Conservation (phyloP, 768 basidiomycete genomes). For the Phlebiopsis flavidoalba region DNA sequence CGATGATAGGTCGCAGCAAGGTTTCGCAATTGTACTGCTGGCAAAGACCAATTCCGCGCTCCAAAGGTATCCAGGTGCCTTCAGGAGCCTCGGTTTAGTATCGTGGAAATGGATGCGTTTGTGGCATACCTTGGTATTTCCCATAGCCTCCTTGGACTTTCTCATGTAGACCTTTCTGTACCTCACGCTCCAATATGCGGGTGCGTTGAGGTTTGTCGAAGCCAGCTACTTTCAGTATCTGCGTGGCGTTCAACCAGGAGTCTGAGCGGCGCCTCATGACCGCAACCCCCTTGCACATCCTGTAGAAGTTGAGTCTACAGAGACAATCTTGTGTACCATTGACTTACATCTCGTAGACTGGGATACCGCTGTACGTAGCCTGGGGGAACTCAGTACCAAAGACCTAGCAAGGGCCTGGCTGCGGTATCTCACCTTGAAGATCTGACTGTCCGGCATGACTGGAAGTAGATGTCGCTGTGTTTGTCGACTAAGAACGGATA, state of each 20-base stretch:
- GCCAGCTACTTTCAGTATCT: slow-evolving; percentile 97
- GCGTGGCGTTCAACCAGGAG: slow-evolving; percentile 98
- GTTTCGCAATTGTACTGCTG: slow-evolving; percentile 91
- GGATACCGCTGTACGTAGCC: slow-evolving; percentile 92
- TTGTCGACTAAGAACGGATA: background rate
- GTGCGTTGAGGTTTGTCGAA: slow-evolving; percentile 99
- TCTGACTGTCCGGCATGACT: slow-evolving; percentile 75
- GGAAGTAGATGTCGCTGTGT: background rate
- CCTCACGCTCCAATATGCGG: slow-evolving; percentile 93
- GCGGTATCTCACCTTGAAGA: slow-evolving; percentile 68
- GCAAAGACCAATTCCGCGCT: slow-evolving; percentile 79
- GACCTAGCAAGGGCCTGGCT: background rate
- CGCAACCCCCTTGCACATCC: slow-evolving; percentile 94
- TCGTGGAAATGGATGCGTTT: background rate
- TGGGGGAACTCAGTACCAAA: slow-evolving; percentile 28
- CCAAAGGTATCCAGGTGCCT: slow-evolving; percentile 99
- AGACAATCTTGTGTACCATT: background rate
- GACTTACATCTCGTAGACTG: slow-evolving; percentile 86
- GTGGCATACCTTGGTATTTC: slow-evolving; percentile 90
- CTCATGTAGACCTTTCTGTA: slow-evolving; percentile 98
- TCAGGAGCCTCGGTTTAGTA: background rate
- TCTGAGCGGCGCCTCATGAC: slow-evolving; percentile 97
- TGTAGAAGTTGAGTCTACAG: slow-evolving; percentile 22
- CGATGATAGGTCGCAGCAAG: slow-evolving; percentile 87
- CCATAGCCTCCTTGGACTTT: slow-evolving; percentile 99